A percentile compares a stretch with the other conserved stretches of the same genome.
Conservation (phyloP, 2,329 filamentous ascomycete genomes). For the Lasiodiplodia theobromae region DNA sequence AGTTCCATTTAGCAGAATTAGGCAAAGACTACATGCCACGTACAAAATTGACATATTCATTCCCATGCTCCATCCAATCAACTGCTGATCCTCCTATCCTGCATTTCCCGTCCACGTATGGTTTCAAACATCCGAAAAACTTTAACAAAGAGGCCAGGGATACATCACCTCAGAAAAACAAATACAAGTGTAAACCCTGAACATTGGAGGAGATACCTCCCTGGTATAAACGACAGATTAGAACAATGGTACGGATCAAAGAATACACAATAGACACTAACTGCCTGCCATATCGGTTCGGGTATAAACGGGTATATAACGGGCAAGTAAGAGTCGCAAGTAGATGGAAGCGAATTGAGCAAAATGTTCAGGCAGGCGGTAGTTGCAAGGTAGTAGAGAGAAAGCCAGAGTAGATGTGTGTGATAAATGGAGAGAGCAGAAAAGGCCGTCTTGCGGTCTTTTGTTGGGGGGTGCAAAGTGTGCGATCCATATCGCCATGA, state of each 20-base stretch:
- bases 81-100: not conserved
- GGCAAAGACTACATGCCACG: not conserved
- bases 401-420: not conserved
- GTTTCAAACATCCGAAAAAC: not conserved
- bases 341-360: slow-evolving; percentile 7
- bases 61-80: not conserved
- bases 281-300: slow-evolving; percentile 4
- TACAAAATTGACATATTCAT: not conserved
- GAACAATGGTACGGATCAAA: not conserved
- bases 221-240: not conserved
- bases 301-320: slow-evolving; percentile 24
- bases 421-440: not conserved
- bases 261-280: slow-evolving; percentile 17
- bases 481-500: not conserved
- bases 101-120: not conserved
- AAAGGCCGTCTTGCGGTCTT: not conserved
- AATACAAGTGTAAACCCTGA: not conserved
- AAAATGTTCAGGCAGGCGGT: not conserved
- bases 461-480: not conserved
- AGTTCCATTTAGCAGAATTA: not conserved
- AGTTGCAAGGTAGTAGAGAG: not conserved
- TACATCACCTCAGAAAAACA: not conserved
- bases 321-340: not conserved
- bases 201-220: not conserved
- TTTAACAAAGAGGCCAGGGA: not conserved